Base-by-base conservation (phyloP, 2,329 filamentous ascomycete genomes). In the Ophiocordyceps camponoti-saundersi region DNA sequence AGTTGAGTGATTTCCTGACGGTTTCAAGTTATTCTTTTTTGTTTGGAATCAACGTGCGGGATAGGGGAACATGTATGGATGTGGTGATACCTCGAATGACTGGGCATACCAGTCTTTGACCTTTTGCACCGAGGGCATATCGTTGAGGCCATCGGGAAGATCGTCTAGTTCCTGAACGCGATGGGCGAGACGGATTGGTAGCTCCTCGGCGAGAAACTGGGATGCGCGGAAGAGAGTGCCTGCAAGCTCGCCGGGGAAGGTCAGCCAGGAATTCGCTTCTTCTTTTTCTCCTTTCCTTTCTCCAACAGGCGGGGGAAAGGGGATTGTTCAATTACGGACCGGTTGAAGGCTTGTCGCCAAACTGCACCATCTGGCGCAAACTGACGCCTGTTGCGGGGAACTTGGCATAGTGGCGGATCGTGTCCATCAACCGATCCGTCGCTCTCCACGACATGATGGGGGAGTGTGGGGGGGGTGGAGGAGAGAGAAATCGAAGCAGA, bases 101-200 rank as follows among this genome's bases (percentile, higher is more conserved):
- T 98, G 92, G 53, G 90, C 92, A 65, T 98, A 98, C 92, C 92
- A 98, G 60, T 96, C 89, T 63, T 89, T 84, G 55, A 98, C 92
- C 59, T 82, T 87, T 63, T 82, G 81, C 55, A 98, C 95, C 12
- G 92, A 96, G 39, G 89, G 86, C 92, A 98, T 96, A 55, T 96
- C 89, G 62, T 87, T 95, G 51, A 98, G 77, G 48, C 92, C 92
- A 74, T 98, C 92, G 34, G 92, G 92, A 2, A 98, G 72, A 59
- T 87, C 85, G 51, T 84, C 80, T 48, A 98, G 78, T 69, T 98
- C 92, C 65, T 95, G 85, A 49, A 98, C 92, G 53, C 92, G 85
- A 67, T 98, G 92, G 57, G 92, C 92, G 51, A 98, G 74, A 46
- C 92, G 85, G 59, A 98, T 98, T 55, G 92, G 92, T 22, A 98